phyloP scores from a whole-genome alignment of 2,329 filamentous ascomycete genomes.

The Teratosphaeria destructans region DNA sequence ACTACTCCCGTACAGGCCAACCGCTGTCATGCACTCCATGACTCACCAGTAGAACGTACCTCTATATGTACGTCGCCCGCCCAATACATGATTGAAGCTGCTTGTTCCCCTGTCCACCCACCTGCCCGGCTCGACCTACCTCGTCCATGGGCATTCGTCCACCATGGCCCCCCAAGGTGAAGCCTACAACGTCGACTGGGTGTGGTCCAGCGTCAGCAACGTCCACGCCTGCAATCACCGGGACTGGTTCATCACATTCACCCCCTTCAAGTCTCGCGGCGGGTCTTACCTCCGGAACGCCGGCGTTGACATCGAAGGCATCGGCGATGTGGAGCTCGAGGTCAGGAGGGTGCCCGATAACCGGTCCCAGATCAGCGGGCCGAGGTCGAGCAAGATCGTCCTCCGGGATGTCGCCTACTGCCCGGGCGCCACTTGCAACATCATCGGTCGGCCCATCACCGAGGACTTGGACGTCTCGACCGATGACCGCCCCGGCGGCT shows the following conservation, averaged over 20 bases:
- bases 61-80: too few relatives aligned
- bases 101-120: too few relatives aligned
- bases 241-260: constrained; percentile 10
- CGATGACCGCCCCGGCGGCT: not conserved
- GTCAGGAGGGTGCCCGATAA: constrained; percentile 1
- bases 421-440: constrained; percentile 6
- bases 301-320: not conserved
- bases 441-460: constrained; percentile 6
- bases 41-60: too few relatives aligned
- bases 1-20: too few relatives aligned
- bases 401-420: constrained; percentile 9
- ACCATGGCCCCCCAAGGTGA: constrained; percentile 17
- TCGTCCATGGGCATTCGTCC: not conserved
- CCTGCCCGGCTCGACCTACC: too few relatives aligned
- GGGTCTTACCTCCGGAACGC: not conserved
- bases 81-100: too few relatives aligned
- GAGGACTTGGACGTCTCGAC: constrained; percentile 6
- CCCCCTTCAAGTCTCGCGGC: not conserved
- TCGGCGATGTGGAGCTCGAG: constrained; percentile 4
- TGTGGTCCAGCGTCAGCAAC: constrained; percentile 10
- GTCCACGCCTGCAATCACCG: constrained; percentile 12
- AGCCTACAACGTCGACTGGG: constrained; percentile 13
- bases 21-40: too few relatives aligned
- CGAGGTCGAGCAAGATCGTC: not conserved
- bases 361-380: not conserved